Conservation (phyloP, 108 stramenopile genomes). For the Nitzschia sp. region DNA sequence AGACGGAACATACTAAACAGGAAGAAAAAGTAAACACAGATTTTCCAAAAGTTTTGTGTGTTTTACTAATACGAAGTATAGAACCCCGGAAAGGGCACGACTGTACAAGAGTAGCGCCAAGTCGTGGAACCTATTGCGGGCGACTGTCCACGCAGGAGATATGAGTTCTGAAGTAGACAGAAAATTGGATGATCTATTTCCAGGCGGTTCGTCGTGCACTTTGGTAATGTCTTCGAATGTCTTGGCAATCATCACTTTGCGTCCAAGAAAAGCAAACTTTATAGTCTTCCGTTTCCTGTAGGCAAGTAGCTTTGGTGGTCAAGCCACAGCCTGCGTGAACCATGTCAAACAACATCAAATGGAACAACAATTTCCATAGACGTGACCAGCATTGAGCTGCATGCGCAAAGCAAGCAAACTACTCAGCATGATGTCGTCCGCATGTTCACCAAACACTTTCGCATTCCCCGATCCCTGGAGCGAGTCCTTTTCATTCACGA, state of each 20-base stretch:
- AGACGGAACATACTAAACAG: not conserved
- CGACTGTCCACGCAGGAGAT: no score
- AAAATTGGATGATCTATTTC: no score
- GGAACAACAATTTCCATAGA: slow-evolving; percentile 36
- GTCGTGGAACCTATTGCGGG: no score
- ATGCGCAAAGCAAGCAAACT: slow-evolving; percentile 21
- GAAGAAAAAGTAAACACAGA: no score
- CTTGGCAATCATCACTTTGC: not conserved
- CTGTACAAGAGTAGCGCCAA: no score
- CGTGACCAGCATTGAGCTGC: slow-evolving; percentile 27
- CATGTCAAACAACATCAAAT: slow-evolving; percentile 23
- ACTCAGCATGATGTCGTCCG: slow-evolving; percentile 26
- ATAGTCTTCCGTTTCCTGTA: slow-evolving; percentile 9
- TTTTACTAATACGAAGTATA: no score
- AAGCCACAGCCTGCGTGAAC: slow-evolving; percentile 22
- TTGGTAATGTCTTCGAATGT: no score
- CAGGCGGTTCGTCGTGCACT: no score
- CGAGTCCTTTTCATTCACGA: slow-evolving; percentile 23
- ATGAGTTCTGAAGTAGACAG: no score
- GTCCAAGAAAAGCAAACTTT: slow-evolving; percentile 6
- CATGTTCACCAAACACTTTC: not conserved
- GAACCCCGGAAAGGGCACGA: no score
- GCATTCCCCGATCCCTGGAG: slow-evolving; percentile 16
- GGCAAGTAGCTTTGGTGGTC: not conserved
- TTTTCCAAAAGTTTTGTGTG: no score